Percentiles rank a stretch among this genome's conserved stretches.
Conservation (phyloP, 257 asterid species). For the Orobanche coerulescens region DNA sequence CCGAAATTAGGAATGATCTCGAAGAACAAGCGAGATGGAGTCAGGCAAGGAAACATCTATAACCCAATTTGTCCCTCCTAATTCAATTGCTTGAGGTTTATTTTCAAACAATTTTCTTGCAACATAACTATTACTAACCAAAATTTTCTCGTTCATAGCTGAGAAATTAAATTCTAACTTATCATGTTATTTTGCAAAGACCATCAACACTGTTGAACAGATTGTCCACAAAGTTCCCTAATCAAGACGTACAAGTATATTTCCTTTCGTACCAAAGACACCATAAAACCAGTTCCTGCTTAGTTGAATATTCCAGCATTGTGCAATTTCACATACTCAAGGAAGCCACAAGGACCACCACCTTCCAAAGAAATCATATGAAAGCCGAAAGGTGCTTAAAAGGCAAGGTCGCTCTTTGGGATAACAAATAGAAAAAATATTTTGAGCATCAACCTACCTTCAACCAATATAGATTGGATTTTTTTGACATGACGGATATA, state of each 20-base stretch:
- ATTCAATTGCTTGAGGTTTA: constrained; percentile 7
- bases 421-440: not conserved
- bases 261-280: constrained; percentile 3
- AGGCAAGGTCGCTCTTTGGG: constrained; percentile 2
- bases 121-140: not conserved
- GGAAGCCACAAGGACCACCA: constrained; percentile 1
- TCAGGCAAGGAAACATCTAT: not conserved
- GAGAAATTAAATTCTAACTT: not conserved
- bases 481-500: no score
- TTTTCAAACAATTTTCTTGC: not conserved
- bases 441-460: not conserved
- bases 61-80: constrained; percentile 9
- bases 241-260: constrained; percentile 1
- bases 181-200: not conserved
- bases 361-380: constrained; percentile 17
- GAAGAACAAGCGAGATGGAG: not conserved
- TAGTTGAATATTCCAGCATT: not conserved
- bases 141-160: not conserved
- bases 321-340: constrained; percentile 12
- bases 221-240: not conserved
- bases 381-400: constrained; percentile 5
- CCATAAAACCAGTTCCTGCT: not conserved
- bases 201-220: not conserved
- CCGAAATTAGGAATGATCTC: not conserved
- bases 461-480: no score